phyloP scores from a whole-genome alignment of 768 basidiomycete genomes.

The Mycena indigotica region DNA sequence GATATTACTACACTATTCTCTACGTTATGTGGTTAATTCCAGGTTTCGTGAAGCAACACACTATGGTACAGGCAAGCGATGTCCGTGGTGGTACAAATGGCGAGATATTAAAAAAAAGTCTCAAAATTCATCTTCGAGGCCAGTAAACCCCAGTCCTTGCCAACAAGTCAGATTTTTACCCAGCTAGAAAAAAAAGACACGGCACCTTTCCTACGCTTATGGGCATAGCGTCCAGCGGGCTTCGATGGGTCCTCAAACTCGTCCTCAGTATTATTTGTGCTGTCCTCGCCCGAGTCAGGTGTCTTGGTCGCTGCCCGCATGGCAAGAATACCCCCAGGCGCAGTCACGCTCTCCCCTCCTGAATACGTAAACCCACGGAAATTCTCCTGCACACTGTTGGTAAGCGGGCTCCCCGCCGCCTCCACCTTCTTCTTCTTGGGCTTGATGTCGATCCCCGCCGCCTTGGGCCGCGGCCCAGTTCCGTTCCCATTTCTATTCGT shows the following conservation, averaged over 20 bases:
- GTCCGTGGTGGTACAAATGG: slow-evolving; percentile 3
- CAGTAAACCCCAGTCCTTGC: slow-evolving; percentile 38
- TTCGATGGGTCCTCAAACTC: slow-evolving; percentile 68
- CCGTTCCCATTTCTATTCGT: slow-evolving; percentile 22
- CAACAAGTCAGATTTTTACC: not conserved
- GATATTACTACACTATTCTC: not conserved
- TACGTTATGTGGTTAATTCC: slow-evolving; percentile 5
- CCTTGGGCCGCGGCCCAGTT: slow-evolving; percentile 30
- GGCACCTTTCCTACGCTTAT: slow-evolving; percentile 48
- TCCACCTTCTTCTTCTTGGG: slow-evolving; percentile 46
- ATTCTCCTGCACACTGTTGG: slow-evolving; percentile 93
- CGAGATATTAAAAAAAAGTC: not conserved
- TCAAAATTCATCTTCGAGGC: slow-evolving; percentile 40
- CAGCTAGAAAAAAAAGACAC: not conserved
- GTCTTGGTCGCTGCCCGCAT: slow-evolving; percentile 25
- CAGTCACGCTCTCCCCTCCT: slow-evolving; percentile 67
- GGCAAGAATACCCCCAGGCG: slow-evolving; percentile 43
- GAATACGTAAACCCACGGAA: slow-evolving; percentile 93
- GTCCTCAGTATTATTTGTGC: slow-evolving; percentile 68
- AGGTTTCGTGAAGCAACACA: not conserved
- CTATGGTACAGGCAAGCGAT: not conserved
- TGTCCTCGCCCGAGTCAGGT: slow-evolving; percentile 42
- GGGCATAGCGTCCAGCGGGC: slow-evolving; percentile 73
- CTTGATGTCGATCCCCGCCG: slow-evolving; percentile 54
- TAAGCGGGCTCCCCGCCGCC: slow-evolving; percentile 68